These are phyloP conservation scores for Claviceps sp. DNA, from an alignment of 2,329 filamentous ascomycete genomes.

Conservation along the genomic window DNA sequence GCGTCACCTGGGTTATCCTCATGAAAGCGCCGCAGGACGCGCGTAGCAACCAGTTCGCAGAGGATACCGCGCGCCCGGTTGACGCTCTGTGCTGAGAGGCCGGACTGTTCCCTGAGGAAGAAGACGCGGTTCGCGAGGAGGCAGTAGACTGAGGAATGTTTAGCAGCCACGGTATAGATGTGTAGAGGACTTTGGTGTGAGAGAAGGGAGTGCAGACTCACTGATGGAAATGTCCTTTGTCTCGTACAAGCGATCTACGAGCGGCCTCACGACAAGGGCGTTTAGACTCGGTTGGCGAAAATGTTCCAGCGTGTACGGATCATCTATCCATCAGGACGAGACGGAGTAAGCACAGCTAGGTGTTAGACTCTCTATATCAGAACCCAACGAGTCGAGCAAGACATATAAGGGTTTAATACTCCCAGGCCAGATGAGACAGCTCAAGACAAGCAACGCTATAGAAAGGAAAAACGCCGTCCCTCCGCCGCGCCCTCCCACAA, in stretches of 20 bases:
- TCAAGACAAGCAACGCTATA: no score
- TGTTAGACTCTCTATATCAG: no score
- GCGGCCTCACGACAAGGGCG: slow-evolving; percentile 48
- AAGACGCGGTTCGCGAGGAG: slow-evolving; percentile 57
- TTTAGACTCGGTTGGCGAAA: slow-evolving; percentile 56
- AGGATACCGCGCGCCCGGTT: slow-evolving; percentile 53
- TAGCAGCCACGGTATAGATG: no score
- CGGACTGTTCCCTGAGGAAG: slow-evolving; percentile 53
- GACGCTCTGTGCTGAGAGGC: slow-evolving; percentile 54
- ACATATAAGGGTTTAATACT: no score
- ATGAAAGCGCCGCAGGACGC: slow-evolving; percentile 53
- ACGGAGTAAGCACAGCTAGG: no score
- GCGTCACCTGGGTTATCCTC: slow-evolving; percentile 50
- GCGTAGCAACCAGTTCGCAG: slow-evolving; percentile 55
- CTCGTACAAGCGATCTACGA: slow-evolving; percentile 56
- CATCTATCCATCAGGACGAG: slow-evolving; percentile 16
- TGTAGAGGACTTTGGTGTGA: no score
- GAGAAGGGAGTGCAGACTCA: slow-evolving; percentile 13
- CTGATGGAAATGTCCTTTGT: slow-evolving; percentile 50
- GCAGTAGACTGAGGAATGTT: slow-evolving; percentile 43
- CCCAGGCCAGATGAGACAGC: no score
- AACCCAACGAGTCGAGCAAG: background rate
- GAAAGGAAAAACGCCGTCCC: no score
- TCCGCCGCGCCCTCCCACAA: no score
- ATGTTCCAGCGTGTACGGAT: slow-evolving; percentile 41